These are phyloP conservation scores for Erucastrum elatum DNA, from an alignment of 345 rosid species.

Conservation along the genomic window DNA sequence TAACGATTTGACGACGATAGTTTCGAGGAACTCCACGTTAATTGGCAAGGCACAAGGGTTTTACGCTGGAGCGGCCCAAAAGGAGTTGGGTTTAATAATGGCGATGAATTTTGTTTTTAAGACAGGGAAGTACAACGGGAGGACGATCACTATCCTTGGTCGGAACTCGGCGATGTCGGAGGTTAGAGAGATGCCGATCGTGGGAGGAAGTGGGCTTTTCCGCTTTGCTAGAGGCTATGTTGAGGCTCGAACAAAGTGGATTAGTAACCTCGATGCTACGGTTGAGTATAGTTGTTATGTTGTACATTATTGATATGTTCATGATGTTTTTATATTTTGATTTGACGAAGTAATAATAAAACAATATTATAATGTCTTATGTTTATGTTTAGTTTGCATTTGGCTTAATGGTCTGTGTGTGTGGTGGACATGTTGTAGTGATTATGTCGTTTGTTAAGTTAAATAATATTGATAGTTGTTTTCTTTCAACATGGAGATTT, in stretches of 20 bases:
- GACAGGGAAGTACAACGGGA: conserved; percentile 66
- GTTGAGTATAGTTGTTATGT: conserved; percentile 60
- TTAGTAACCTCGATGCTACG: conserved; percentile 47
- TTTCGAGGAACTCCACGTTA: no score
- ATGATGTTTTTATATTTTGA: conserved; percentile 7
- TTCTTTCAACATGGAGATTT: not conserved
- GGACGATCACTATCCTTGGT: conserved; percentile 63
- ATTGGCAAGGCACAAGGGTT: no score
- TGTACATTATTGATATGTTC: conserved; percentile 47
- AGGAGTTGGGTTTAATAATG: no score
- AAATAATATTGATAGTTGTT: not conserved
- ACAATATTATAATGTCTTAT: not conserved
- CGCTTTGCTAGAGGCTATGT: conserved; percentile 77
- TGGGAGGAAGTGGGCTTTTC: conserved; percentile 77
- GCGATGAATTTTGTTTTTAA: no score
- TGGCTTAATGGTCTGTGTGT: conserved; percentile 13
- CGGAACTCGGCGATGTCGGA: conserved; percentile 51
- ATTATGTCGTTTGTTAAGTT: not conserved
- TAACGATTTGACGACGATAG: no score
- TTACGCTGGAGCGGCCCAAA: no score
- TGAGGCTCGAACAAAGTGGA: conserved; percentile 45
- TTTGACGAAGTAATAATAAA: not conserved
- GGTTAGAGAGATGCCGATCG: conserved; percentile 74
- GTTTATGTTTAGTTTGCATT: not conserved
- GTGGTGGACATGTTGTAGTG: not conserved